Evolutionary conservation across 129 eudicot genomes (phyloP).

Genomic region (Escallonia rubra): DNA sequence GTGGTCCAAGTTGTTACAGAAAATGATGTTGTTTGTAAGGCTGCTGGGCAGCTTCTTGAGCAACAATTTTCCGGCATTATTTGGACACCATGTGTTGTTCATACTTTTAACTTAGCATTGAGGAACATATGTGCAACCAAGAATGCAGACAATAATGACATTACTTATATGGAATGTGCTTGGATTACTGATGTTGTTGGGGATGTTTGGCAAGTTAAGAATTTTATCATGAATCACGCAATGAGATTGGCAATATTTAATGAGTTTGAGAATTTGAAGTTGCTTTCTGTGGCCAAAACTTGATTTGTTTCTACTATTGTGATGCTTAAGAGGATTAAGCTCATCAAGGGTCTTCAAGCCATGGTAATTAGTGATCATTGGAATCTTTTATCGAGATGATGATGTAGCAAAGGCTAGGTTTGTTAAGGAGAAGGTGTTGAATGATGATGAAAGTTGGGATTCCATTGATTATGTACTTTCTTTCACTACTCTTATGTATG

Average conservation of each 20-base stretch:
- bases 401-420: no score
- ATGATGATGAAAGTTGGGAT: no score
- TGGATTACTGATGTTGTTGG: conserved; percentile 3
- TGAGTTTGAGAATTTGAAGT: conserved; percentile 4
- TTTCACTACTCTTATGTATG: no score
- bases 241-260: background rate
- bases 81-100: conserved; percentile 3
- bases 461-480: no score
- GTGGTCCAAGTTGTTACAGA: conserved; percentile 8
- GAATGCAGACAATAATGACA: background rate
- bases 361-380: no score
- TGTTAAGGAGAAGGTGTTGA: conserved; percentile 6
- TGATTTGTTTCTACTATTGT: conserved; percentile 2
- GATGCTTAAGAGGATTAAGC: no score
- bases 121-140: background rate
- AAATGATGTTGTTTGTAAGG: background rate
- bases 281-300: conserved; percentile 4
- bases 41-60: background rate
- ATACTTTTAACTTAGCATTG: background rate
- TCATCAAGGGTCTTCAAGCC: no score
- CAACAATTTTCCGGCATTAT: background rate
- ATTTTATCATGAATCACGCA: conserved; percentile 2
- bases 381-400: no score
- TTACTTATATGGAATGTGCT: background rate
- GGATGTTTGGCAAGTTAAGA: conserved; percentile 5